These are phyloP conservation scores for Daldinia vernicosa DNA, from an alignment of 495 filamentous ascomycete species.

Conservation along the genomic window DNA sequence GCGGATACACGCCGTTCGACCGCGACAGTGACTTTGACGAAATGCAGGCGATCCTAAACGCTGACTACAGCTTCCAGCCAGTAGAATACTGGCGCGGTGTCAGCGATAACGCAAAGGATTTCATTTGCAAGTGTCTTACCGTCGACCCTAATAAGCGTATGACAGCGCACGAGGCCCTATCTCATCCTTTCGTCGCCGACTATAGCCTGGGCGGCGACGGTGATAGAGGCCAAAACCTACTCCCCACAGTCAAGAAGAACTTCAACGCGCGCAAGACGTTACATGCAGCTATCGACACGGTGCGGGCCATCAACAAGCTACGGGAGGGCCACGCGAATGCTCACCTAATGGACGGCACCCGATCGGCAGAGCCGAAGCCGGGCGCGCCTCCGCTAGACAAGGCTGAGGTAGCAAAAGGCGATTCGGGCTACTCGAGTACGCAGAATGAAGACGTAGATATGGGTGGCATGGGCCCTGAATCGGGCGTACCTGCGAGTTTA, in stretches of 20 bases:
- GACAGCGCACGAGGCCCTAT: constrained; percentile 93
- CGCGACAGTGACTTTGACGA: constrained; percentile 97
- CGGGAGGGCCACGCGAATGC: constrained; percentile 73
- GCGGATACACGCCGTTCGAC: constrained; percentile 98
- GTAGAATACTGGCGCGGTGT: constrained; percentile 96
- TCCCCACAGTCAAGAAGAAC: constrained; percentile 97
- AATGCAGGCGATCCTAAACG: constrained; percentile 97
- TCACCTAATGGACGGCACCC: constrained; percentile 75
- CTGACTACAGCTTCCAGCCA: constrained; percentile 96
- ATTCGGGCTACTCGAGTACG: constrained; percentile 55
- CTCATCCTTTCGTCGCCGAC: constrained; percentile 84
- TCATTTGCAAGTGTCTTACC: constrained; percentile 85
- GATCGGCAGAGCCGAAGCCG: constrained; percentile 50
- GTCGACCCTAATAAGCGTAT: constrained; percentile 86
- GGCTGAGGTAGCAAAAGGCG: constrained; percentile 46
- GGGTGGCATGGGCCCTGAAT: constrained; percentile 46
- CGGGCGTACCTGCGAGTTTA: constrained; percentile 44
- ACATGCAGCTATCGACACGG: constrained; percentile 96
- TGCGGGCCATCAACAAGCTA: constrained; percentile 97
- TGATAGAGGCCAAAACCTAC: constrained; percentile 68
- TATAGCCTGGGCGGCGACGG: constrained; percentile 52
- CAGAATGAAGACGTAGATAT: constrained; percentile 50
- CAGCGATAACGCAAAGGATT: constrained; percentile 83
- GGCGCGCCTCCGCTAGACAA: constrained; percentile 40
- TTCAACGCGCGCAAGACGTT: constrained; percentile 95